These are phyloP conservation scores for Xerocomellus chrysenteron DNA, from an alignment of 768 basidiomycete species.

Conservation along the genomic window DNA sequence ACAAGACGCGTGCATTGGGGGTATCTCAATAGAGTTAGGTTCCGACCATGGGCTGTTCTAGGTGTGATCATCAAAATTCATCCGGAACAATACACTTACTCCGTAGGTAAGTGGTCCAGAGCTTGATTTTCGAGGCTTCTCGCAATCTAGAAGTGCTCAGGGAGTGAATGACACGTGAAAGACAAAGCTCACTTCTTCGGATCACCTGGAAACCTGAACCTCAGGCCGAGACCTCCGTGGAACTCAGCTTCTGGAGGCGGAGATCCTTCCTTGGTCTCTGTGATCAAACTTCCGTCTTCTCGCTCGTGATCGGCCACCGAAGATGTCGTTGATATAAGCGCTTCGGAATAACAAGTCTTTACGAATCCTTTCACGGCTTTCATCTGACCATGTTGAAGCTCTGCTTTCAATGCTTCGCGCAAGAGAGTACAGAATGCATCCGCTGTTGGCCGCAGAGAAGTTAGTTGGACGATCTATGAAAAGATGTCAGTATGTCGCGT, in stretches of 20 bases:
- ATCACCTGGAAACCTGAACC: conserved; percentile 90
- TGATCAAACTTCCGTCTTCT: conserved; percentile 65
- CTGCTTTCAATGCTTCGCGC: conserved; percentile 84
- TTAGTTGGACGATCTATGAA: conserved; percentile 84
- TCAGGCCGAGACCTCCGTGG: conserved; percentile 76
- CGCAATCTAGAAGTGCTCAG: conserved; percentile 54
- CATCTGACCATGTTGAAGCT: conserved; percentile 91
- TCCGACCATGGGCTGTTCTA: conserved; percentile 79
- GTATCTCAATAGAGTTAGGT: conserved; percentile 92
- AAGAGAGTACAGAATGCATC: conserved; percentile 90
- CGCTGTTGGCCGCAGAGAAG: conserved; percentile 88
- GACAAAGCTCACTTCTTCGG: conserved; percentile 70
- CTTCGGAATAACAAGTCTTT: conserved; percentile 92
- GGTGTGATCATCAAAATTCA: conserved; percentile 10
- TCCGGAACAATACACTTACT: conserved; percentile 43
- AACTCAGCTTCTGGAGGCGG: conserved; percentile 52
- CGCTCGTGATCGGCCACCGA: conserved; percentile 62
- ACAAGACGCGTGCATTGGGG: conserved; percentile 96
- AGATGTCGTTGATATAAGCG: conserved; percentile 61
- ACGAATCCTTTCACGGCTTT: conserved; percentile 88
- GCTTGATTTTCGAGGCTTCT: conserved; percentile 91
- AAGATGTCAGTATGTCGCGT: conserved; percentile 5
- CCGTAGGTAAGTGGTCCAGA: conserved; percentile 88
- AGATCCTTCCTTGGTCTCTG: conserved; percentile 51
- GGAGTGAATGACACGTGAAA: background rate